A percentile compares a stretch with the other conserved stretches of the same genome.
These are phyloP conservation scores for Arxiozyma bovina DNA, from an alignment of 1,139 yeast genomes.

Conservation along the genomic window DNA sequence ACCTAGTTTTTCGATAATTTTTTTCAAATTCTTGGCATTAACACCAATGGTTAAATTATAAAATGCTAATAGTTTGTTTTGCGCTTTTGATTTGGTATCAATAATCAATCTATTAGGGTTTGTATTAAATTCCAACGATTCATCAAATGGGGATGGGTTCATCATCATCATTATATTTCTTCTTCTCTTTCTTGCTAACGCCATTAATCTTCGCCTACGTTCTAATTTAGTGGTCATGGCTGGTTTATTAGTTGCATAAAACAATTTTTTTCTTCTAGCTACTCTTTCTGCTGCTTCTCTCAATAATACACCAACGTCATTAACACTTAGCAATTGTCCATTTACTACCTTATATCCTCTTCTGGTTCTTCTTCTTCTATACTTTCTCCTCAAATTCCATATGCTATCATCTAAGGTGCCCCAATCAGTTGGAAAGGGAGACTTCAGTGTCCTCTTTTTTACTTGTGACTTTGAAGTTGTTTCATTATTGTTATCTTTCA, in stretches of 20 bases:
- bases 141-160: no score
- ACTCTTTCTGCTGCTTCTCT: slow-evolving; percentile 15
- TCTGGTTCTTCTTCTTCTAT: slow-evolving; percentile 4
- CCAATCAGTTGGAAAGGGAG: not conserved
- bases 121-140: not conserved
- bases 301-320: slow-evolving; percentile 19
- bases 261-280: not conserved
- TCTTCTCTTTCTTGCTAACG: not conserved
- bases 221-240: not conserved
- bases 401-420: not conserved
- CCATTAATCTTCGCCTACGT: not conserved
- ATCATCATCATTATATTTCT: not conserved
- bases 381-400: not conserved
- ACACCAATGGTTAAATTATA: slow-evolving; percentile 26
- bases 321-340: slow-evolving; percentile 23
- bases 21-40: slow-evolving; percentile 17
- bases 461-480: not conserved
- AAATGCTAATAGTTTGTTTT: slow-evolving; percentile 15
- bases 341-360: slow-evolving; percentile 21
- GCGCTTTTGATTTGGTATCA: slow-evolving; percentile 12
- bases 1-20: slow-evolving; percentile 18
- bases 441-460: not conserved
- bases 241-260: not conserved
- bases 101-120: slow-evolving; percentile 12
- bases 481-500: not conserved